These are phyloP conservation scores for Saccharomyces paradoxus DNA, from an alignment of 805 yeast genomes.

Conservation along the genomic window DNA sequence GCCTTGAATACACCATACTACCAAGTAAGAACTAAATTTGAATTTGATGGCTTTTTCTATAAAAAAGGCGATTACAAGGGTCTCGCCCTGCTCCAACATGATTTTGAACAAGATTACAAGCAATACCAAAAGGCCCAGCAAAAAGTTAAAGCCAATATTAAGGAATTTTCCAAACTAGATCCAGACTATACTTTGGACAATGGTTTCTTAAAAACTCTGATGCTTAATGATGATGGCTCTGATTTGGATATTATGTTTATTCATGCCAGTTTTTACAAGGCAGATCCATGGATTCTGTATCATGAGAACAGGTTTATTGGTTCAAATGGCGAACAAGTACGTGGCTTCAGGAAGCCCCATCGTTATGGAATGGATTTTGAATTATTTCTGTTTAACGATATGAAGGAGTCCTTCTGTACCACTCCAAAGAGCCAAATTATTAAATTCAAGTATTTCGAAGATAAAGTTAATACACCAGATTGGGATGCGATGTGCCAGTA, in stretches of 20 bases:
- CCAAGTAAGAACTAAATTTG: slow-evolving; percentile 38
- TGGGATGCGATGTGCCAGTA: slow-evolving; percentile 20
- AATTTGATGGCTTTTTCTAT: slow-evolving; percentile 33
- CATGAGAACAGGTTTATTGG: slow-evolving; percentile 11
- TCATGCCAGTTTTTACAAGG: slow-evolving; percentile 33
- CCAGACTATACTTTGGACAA: slow-evolving; percentile 9
- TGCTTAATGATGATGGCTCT: slow-evolving; percentile 9
- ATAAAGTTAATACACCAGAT: slow-evolving; percentile 5
- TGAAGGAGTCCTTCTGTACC: slow-evolving; percentile 14
- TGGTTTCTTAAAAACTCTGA: slow-evolving; percentile 8
- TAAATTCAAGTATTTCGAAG: slow-evolving; percentile 12
- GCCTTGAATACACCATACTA: slow-evolving; percentile 41
- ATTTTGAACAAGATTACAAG: slow-evolving; percentile 41
- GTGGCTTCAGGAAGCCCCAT: slow-evolving; percentile 14
- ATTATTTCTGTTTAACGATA: slow-evolving; percentile 13
- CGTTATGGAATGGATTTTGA: slow-evolving; percentile 22
- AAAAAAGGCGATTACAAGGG: slow-evolving; percentile 29
- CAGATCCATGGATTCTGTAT: slow-evolving; percentile 28
- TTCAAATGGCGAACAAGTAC: slow-evolving; percentile 17
- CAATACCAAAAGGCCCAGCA: slow-evolving; percentile 11
- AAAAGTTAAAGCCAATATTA: slow-evolving; percentile 5
- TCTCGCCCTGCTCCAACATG: slow-evolving; percentile 40
- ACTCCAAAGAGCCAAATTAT: slow-evolving; percentile 4
- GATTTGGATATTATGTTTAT: slow-evolving; percentile 27
- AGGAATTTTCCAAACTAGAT: slow-evolving; percentile 8